phyloP scores from a whole-genome alignment of 345 rosid species.

The Citrus mangshanensis region DNA sequence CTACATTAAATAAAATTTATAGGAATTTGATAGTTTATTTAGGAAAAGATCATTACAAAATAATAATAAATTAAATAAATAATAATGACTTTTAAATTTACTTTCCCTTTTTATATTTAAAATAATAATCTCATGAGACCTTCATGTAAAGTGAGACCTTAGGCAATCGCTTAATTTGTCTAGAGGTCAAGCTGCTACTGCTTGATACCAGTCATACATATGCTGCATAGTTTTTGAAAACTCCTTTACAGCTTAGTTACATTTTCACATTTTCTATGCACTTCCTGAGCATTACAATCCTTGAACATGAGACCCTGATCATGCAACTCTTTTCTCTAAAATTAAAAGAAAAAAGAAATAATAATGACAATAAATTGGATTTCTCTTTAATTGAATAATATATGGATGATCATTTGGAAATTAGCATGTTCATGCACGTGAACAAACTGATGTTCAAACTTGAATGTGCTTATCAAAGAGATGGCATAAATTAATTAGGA shows the following conservation, averaged over 20 bases:
- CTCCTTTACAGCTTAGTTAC: not conserved
- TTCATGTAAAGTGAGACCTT: too few relatives aligned
- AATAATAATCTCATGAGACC: too few relatives aligned
- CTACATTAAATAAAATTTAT: too few relatives aligned
- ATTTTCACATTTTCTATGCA: not conserved
- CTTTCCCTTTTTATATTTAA: too few relatives aligned
- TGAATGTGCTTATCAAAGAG: not conserved
- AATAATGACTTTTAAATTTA: too few relatives aligned
- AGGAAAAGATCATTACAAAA: too few relatives aligned
- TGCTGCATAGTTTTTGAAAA: not conserved
- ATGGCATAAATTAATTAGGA: not conserved
- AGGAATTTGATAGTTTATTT: too few relatives aligned
- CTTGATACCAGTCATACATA: not conserved
- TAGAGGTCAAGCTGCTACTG: too few relatives aligned
- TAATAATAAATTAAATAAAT: too few relatives aligned
- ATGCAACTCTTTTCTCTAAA: not conserved
- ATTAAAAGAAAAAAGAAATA: too few relatives aligned
- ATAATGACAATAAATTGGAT: too few relatives aligned
- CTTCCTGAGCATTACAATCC: not conserved
- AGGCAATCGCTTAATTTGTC: accelerated
- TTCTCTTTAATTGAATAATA: too few relatives aligned
- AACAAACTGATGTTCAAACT: not conserved
- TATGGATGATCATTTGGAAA: not conserved
- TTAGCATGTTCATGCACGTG: not conserved
- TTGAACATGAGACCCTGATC: not conserved